phyloP scores from a whole-genome alignment of 352 stramenopile genomes.

The Phytophthora constricta region DNA sequence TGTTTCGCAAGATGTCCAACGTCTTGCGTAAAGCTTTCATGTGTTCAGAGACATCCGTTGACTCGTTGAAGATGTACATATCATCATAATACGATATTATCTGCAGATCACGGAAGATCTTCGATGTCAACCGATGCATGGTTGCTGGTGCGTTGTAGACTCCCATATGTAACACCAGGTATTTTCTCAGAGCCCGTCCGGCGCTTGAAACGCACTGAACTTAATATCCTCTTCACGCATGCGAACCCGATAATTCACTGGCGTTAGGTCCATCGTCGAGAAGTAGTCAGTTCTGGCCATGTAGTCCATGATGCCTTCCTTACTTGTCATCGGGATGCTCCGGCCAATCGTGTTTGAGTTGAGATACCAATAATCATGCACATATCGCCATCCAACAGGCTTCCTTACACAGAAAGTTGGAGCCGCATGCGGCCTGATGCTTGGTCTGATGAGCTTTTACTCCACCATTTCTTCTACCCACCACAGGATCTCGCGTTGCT shows the following conservation, averaged over 20 bases:
- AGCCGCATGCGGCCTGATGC: slow-evolving; percentile 25
- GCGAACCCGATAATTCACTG: background rate
- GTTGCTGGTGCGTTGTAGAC: background rate
- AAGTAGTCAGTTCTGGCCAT: slow-evolving; percentile 5
- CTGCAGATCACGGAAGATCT: background rate
- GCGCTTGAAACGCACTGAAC: background rate
- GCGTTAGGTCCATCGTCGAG: slow-evolving; percentile 6
- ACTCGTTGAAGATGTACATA: background rate
- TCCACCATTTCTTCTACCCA: slow-evolving; percentile 4
- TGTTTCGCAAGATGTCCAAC: background rate
- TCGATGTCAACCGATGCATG: background rate
- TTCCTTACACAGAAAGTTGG: slow-evolving; percentile 41
- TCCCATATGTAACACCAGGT: background rate
- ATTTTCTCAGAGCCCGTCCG: slow-evolving; percentile 5
- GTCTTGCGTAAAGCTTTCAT: background rate
- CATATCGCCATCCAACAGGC: slow-evolving; percentile 34
- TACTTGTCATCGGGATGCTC: slow-evolving; percentile 28
- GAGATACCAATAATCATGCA: slow-evolving; percentile 25
- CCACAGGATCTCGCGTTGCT: slow-evolving; percentile 3
- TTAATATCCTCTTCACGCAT: slow-evolving; percentile 4
- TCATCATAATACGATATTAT: background rate
- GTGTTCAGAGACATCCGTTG: background rate
- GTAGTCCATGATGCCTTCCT: slow-evolving; percentile 26
- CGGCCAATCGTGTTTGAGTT: slow-evolving; percentile 14
- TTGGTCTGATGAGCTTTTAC: slow-evolving; percentile 20